These are phyloP conservation scores for Saccharomycopsis schoenii DNA, from an alignment of 805 yeast genomes.

Conservation along the genomic window DNA sequence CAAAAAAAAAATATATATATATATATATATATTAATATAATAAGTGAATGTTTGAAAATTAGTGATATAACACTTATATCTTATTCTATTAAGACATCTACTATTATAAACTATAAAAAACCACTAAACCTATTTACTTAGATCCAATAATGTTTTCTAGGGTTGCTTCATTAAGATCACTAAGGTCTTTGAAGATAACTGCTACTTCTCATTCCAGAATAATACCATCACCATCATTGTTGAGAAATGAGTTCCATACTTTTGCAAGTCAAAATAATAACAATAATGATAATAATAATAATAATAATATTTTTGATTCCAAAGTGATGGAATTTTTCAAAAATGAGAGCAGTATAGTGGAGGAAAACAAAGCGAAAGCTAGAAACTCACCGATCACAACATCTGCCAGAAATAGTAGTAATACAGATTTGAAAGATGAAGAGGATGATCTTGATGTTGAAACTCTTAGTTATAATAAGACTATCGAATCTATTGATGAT, in stretches of 20 bases:
- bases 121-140: not conserved
- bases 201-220: not conserved
- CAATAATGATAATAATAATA: not conserved
- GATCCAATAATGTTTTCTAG: not conserved
- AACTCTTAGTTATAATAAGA: not conserved
- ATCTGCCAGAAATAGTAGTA: not conserved
- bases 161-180: not conserved
- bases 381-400: not conserved
- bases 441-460: slow-evolving; percentile 2
- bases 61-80: too few relatives aligned
- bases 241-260: not conserved
- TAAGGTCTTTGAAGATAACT: not conserved
- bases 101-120: too few relatives aligned
- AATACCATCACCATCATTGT: not conserved
- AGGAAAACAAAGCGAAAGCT: not conserved
- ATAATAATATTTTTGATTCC: not conserved
- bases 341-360: not conserved
- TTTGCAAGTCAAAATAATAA: not conserved
- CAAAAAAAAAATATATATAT: too few relatives aligned
- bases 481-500: not conserved
- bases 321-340: not conserved
- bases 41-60: too few relatives aligned
- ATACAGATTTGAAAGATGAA: not conserved
- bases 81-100: too few relatives aligned
- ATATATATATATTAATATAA: too few relatives aligned